Conservation (phyloP, 371 early-diverging fungal species). For the Apophysomyces elegans region DNA sequence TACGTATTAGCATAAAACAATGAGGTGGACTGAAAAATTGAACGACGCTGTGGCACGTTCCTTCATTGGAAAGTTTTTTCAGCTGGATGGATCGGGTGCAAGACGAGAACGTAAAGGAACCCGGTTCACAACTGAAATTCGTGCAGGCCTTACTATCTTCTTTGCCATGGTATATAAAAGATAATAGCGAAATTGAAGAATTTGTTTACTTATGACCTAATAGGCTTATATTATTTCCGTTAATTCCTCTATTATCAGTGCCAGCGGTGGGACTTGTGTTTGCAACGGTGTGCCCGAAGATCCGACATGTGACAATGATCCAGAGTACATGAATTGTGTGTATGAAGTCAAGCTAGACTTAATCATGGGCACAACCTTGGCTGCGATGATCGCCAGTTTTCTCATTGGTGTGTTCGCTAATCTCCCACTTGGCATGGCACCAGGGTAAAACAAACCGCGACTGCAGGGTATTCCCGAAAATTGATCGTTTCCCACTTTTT, state of each 20-base stretch:
- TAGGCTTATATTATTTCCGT: constrained; percentile 70
- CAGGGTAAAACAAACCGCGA: constrained; percentile 41
- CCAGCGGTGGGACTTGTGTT: constrained; percentile 75
- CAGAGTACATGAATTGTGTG: constrained; percentile 63
- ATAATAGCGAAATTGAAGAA: neutral
- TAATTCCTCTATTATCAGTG: constrained; percentile 74
- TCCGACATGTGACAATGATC: constrained; percentile 43
- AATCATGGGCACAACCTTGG: constrained; percentile 70
- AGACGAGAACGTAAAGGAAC: constrained; percentile 58
- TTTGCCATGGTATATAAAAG: constrained; percentile 57
- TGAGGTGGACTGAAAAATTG: constrained; percentile 41
- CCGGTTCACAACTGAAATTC: constrained; percentile 66
- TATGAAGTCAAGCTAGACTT: constrained; percentile 65
- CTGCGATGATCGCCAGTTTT: constrained; percentile 63
- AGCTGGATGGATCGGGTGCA: constrained; percentile 65
- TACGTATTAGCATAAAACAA: constrained; percentile 1
- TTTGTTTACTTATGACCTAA: neutral
- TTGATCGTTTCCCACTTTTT: neutral
- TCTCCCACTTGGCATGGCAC: constrained; percentile 75
- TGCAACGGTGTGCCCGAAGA: constrained; percentile 53
- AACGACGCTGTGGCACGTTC: constrained; percentile 61
- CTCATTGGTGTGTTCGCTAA: constrained; percentile 74
- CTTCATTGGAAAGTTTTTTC: constrained; percentile 61
- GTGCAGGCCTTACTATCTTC: constrained; percentile 73
- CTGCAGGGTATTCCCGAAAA: neutral